A percentile compares a stretch with the other conserved stretches of the same genome.
phyloP scores from a whole-genome alignment of 306 rosid genomes.

The Argentina anserina region DNA sequence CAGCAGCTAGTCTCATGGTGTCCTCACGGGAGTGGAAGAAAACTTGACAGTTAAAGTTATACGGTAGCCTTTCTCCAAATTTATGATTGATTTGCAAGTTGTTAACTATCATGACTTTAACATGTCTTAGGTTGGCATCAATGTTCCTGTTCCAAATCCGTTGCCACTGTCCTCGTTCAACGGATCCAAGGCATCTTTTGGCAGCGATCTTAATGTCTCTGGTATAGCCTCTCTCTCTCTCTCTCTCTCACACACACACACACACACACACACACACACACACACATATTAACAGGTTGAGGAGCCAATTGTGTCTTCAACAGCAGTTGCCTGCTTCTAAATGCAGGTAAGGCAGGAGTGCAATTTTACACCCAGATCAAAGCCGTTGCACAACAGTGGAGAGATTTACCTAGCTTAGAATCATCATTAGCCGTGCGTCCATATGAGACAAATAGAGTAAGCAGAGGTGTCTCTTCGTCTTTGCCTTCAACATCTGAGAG shows the following conservation, averaged over 20 bases:
- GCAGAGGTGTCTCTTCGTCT: constrained; percentile 33
- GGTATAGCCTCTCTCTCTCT: constrained; percentile 24
- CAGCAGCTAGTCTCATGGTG: neutral
- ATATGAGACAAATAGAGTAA: constrained; percentile 29
- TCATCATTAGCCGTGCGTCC: constrained; percentile 25
- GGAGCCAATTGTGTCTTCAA: neutral
- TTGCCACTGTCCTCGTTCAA: constrained; percentile 47
- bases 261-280: neutral
- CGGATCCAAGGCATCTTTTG: constrained; percentile 41
- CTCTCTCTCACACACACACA: neutral
- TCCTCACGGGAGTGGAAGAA: neutral
- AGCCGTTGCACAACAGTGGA: constrained; percentile 66
- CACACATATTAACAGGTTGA: neutral
- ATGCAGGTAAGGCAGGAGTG: constrained; percentile 53
- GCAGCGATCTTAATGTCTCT: constrained; percentile 39
- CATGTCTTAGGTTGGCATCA: constrained; percentile 60
- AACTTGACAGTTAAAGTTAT: neutral
- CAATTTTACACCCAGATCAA: constrained; percentile 66
- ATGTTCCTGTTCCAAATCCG: constrained; percentile 50
- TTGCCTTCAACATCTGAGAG: constrained; percentile 40
- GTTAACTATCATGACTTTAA: constrained; percentile 9
- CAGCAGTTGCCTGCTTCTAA: constrained; percentile 1
- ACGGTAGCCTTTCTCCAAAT: neutral
- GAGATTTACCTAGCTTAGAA: constrained; percentile 38
- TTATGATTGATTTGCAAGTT: constrained; percentile 1